Conservation (phyloP, 805 yeast species). For the Yamadazyma phyllophila region DNA sequence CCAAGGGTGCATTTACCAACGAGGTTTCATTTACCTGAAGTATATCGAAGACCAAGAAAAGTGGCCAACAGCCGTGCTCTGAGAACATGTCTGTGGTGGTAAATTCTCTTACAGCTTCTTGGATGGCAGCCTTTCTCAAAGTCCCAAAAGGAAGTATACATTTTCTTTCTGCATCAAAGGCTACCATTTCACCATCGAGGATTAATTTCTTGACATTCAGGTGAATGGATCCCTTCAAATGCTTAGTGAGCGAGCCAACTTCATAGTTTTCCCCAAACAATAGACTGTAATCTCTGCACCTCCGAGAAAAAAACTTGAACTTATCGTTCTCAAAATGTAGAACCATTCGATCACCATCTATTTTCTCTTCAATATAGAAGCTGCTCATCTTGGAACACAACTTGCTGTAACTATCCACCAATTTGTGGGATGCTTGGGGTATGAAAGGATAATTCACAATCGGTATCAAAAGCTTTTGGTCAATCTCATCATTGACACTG, state of each 20-base stretch:
- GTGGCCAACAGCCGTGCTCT: slow-evolving; percentile 45
- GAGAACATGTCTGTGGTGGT: slow-evolving; percentile 34
- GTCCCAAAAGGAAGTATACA: slow-evolving; percentile 76
- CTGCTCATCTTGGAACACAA: slow-evolving; percentile 46
- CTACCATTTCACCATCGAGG: slow-evolving; percentile 92
- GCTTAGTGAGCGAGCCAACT: slow-evolving; percentile 54
- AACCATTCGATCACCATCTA: slow-evolving; percentile 90
- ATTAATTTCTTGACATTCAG: slow-evolving; percentile 40
- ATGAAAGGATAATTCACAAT: slow-evolving; percentile 56
- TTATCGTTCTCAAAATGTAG: slow-evolving; percentile 55
- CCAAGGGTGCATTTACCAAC: slow-evolving; percentile 52
- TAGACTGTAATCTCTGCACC: slow-evolving; percentile 69
- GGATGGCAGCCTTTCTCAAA: slow-evolving; percentile 66
- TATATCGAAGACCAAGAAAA: slow-evolving; percentile 69
- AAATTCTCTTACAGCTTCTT: slow-evolving; percentile 44
- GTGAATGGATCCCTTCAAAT: slow-evolving; percentile 42
- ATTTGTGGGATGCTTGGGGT: slow-evolving; percentile 72
- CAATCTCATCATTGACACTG: slow-evolving; percentile 30
- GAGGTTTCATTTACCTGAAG: slow-evolving; percentile 66
- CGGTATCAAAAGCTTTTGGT: slow-evolving; percentile 46
- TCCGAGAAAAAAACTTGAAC: slow-evolving; percentile 59
- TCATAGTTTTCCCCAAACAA: slow-evolving; percentile 58
- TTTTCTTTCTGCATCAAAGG: slow-evolving; percentile 63
- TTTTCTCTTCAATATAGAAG: slow-evolving; percentile 82
- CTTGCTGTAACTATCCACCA: slow-evolving; percentile 47